Evolutionary conservation across 1,139 yeast species (phyloP), one percentile per base, ranked within the genome.

Genomic region (Sugiyamaella xylanicola): DNA sequence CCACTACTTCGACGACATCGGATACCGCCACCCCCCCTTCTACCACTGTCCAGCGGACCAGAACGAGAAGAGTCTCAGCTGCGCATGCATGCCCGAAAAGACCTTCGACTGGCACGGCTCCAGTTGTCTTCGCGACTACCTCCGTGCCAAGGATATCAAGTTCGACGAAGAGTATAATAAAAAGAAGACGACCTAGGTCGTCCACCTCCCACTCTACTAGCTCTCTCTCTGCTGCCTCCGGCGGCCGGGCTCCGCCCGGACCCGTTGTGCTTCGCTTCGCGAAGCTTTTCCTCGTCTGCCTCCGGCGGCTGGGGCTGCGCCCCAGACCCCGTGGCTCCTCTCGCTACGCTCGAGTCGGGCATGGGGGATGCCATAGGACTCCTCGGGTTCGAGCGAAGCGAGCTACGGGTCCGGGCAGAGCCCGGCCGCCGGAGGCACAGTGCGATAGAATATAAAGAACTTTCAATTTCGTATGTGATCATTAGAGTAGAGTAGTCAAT

Each of bases 1-100:
- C 46, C 95, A 88, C 68, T 87, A 84, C 76, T 88, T 88, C 68
- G 89, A 84, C 56, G 93, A 89, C 66, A 79, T 88, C 54, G 96
- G 95, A 57, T 88, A 87, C 72, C 83, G 74, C 72, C 95, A 87
- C 68, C 85, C 82, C 60, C 90, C 89, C 16, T 85, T 86, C 77
- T 75, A 79, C 60, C 85, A 87, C 69, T 88, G 95, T 75, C 96
- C 95, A 1, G 78, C 63, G 3, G 41, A 53, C 42, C 66, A 63
- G 46, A 46, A 32, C 11, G 53, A 51, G 17, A 58, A 59, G 56
- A 56, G 56, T 11, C 58, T 65, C 42, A 51, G 53, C 29, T 67
- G 70, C 55, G 51, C 58, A 7, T 64, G 68, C 45, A 3, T 57
- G 43, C 62, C 64, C 4, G 39, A 37, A 4, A 51, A 57, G 35